phyloP scores from a whole-genome alignment of 345 rosid genomes.

The Brassica napus region Da-Ae NC_063443.1:11733001-11733500 shows the following conservation, averaged over 20 bases:
- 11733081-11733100: not conserved
- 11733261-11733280: not conserved
- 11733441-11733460: no score
- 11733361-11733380: no score
- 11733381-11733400: no score
- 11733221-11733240: not conserved
- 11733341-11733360: no score
- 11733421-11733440: no score
- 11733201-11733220: not conserved
- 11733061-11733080: not conserved
- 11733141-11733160: not conserved
- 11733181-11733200: not conserved
- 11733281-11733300: no score
- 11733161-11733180: slow-evolving; percentile 19
- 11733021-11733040: not conserved
- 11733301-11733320: no score
- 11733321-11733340: no score
- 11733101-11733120: not conserved
- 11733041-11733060: not conserved
- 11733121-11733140: not conserved
- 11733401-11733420: no score
- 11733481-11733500: no score
- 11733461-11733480: no score
- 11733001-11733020: not conserved
- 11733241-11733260: not conserved